phyloP scores from a whole-genome alignment of 371 early-diverging fungal species.

The Funneliformis caledonium region DNA sequence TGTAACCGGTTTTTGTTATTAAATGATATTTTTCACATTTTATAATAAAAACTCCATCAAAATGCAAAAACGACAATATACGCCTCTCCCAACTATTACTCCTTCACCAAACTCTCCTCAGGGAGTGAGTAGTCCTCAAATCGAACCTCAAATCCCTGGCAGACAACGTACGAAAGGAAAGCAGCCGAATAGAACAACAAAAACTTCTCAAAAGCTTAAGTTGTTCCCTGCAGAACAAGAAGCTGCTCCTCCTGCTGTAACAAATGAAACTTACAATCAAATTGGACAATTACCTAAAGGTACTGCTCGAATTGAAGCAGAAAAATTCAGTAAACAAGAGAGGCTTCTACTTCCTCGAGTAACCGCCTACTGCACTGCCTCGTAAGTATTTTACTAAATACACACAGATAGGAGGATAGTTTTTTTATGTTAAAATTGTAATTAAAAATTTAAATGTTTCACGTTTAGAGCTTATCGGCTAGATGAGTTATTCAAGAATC shows the following conservation, averaged over 20 bases:
- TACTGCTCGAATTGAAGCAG: constrained; percentile 55
- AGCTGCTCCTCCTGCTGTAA: constrained; percentile 45
- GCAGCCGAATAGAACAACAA: constrained; percentile 80
- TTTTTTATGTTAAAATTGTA: too few species aligned
- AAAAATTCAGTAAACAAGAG: constrained; percentile 54
- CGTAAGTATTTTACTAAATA: constrained; percentile 45
- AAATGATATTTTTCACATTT: neutral
- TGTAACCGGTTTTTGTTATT: too few species aligned
- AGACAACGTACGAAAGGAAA: constrained; percentile 43
- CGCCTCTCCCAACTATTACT: neutral
- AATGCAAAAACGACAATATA: constrained; percentile 15
- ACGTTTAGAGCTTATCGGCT: constrained; percentile 56
- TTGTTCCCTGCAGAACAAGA: constrained; percentile 85
- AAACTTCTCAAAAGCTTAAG: constrained; percentile 88
- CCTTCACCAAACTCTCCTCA: neutral
- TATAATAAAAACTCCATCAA: neutral
- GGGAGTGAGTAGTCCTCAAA: neutral
- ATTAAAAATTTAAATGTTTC: constrained; percentile 50
- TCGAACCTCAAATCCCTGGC: neutral
- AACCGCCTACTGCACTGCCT: constrained; percentile 91
- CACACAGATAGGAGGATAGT: neutral
- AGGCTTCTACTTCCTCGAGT: constrained; percentile 62
- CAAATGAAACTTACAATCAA: constrained; percentile 48
- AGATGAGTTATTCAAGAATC: constrained; percentile 52
- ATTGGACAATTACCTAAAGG: constrained; percentile 43